Conservation (phyloP, 1,284 basidiomycete genomes). For the Cryptococcus wingfieldii region DNA sequence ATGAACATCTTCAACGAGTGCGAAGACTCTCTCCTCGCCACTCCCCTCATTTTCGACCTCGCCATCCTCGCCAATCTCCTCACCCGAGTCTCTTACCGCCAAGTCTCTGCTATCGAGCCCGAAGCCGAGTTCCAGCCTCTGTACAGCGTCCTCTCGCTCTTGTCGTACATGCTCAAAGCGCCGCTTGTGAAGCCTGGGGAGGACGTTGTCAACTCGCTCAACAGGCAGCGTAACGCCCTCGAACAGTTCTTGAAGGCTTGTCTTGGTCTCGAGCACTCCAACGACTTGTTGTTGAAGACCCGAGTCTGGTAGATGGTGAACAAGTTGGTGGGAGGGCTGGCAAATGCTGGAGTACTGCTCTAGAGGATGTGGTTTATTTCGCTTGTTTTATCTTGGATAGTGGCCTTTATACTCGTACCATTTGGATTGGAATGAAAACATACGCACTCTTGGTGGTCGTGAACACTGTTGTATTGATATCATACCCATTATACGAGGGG, state of each 20-base stretch:
- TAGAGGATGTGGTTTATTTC: not conserved
- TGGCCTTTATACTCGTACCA: slow-evolving; percentile 6
- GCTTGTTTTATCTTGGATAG: not conserved
- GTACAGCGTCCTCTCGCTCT: slow-evolving; percentile 80
- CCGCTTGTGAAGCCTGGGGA: slow-evolving; percentile 94
- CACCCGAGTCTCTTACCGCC: slow-evolving; percentile 85
- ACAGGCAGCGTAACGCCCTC: slow-evolving; percentile 88
- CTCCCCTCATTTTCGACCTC: slow-evolving; percentile 91
- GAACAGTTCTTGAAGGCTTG: slow-evolving; percentile 71
- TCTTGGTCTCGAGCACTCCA: slow-evolving; percentile 75
- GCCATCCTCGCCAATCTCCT: slow-evolving; percentile 91
- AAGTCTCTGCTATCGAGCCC: slow-evolving; percentile 45
- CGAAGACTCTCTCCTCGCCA: slow-evolving; percentile 95
- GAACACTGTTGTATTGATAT: too few species aligned
- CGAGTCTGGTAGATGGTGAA: slow-evolving; percentile 64
- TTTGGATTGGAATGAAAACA: slow-evolving; percentile 17
- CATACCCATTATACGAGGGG: too few species aligned
- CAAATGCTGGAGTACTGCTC: too few species aligned
- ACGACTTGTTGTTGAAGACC: slow-evolving; percentile 78
- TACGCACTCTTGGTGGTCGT: slow-evolving; percentile 1
- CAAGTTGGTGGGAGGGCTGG: not conserved
- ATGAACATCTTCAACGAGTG: slow-evolving; percentile 89
- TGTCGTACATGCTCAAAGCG: slow-evolving; percentile 96
- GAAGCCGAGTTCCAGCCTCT: slow-evolving; percentile 67
- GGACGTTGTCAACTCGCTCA: slow-evolving; percentile 92